Conservation (phyloP, 1,284 basidiomycete genomes). For the Cryptococcus deneoformans region DNA sequence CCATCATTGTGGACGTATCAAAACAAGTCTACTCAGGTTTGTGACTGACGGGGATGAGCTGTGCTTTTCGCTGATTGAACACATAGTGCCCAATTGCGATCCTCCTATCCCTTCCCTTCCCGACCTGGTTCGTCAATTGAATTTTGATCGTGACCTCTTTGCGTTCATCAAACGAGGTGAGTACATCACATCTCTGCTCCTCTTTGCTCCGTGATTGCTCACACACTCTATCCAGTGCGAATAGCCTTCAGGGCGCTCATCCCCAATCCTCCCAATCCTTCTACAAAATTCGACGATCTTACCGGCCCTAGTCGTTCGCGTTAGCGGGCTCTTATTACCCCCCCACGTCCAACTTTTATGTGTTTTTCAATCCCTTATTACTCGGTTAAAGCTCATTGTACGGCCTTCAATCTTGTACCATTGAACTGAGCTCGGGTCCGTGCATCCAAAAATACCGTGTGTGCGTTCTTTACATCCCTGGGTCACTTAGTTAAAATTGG, state of each 20-base stretch:
- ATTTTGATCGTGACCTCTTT: slow-evolving; percentile 41
- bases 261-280: slow-evolving; percentile 17
- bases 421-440: no score
- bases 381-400: no score
- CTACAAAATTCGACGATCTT: slow-evolving; percentile 29
- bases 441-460: no score
- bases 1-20: slow-evolving; percentile 73
- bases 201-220: background rate
- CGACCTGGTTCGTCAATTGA: slow-evolving; percentile 40
- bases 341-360: no score
- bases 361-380: no score
- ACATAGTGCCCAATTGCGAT: slow-evolving; percentile 42
- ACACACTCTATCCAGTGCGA: slow-evolving; percentile 18
- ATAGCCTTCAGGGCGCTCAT: slow-evolving; percentile 32
- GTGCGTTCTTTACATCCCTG: no score
- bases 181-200: slow-evolving; percentile 5
- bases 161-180: slow-evolving; percentile 46
- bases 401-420: no score
- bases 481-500: background rate
- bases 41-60: slow-evolving; percentile 11
- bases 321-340: background rate
- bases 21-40: slow-evolving; percentile 63
- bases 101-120: slow-evolving; percentile 36
- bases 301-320: slow-evolving; percentile 17
- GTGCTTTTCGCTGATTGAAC: background rate